Evolutionary conservation across 805 yeast genomes (phyloP).

Genomic region (Yarrowia sp.): DNA sequence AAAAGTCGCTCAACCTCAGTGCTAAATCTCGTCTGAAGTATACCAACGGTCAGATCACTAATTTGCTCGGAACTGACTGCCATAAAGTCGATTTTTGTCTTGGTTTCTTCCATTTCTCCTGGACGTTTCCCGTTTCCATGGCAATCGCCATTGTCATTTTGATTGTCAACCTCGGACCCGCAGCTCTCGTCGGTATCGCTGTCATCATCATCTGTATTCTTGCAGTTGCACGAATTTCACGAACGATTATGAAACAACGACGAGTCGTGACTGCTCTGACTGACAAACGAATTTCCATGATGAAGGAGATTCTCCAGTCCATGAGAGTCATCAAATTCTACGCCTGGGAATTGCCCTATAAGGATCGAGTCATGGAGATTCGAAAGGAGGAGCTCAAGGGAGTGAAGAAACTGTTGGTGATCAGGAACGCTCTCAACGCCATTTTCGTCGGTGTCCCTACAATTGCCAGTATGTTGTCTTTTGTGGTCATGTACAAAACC

Average conservation of each 20-base stretch:
- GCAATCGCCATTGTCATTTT: conserved; percentile 65
- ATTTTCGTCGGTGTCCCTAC: conserved; percentile 70
- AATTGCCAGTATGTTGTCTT: conserved; percentile 69
- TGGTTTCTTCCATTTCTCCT: conserved; percentile 65
- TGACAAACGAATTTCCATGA: conserved; percentile 71
- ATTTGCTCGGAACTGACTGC: conserved; percentile 73
- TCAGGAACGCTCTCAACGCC: conserved; percentile 70
- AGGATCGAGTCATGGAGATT: conserved; percentile 56
- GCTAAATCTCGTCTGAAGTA: conserved; percentile 60
- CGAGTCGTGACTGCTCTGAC: conserved; percentile 62
- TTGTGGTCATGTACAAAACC: conserved; percentile 57
- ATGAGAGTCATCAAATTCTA: conserved; percentile 83
- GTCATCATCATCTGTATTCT: conserved; percentile 48
- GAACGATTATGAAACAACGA: conserved; percentile 59
- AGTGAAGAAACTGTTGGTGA: conserved; percentile 66
- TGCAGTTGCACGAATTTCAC: conserved; percentile 47
- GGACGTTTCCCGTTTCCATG: conserved; percentile 66
- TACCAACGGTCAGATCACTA: conserved; percentile 70
- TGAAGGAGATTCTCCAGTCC: conserved; percentile 78
- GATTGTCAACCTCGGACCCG: conserved; percentile 66
- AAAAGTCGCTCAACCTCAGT: conserved; percentile 65
- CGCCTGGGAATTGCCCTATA: conserved; percentile 85
- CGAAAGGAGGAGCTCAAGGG: conserved; percentile 66
- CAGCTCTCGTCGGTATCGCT: conserved; percentile 68
- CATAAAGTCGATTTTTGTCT: conserved; percentile 74